These are phyloP conservation scores for Miamiensis avidus DNA, from an alignment of 169 alveolate genomes.

Conservation along the genomic window DNA sequence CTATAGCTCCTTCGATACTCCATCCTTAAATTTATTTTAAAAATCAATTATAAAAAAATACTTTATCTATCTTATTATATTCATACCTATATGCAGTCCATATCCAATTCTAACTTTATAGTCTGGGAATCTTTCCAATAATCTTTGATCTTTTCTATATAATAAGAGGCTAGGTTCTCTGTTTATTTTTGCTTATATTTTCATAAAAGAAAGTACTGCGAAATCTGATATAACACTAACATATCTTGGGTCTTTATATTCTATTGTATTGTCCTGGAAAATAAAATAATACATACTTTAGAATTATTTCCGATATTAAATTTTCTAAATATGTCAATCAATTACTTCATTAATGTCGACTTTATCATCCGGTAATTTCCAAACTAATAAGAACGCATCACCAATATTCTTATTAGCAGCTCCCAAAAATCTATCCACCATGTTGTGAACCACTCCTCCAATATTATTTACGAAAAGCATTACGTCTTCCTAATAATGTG, in stretches of 20 bases:
- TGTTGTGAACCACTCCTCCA: slow-evolving; percentile 85
- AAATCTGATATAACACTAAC: slow-evolving; percentile 63
- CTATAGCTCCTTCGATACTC: slow-evolving; percentile 90
- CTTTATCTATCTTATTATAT: too few species aligned
- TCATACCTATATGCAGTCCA: slow-evolving; percentile 57
- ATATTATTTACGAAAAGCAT: slow-evolving; percentile 88
- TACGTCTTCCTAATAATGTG: slow-evolving; percentile 49
- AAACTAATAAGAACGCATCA: slow-evolving; percentile 63
- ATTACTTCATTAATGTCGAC: slow-evolving; percentile 10
- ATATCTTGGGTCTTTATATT: slow-evolving; percentile 20
- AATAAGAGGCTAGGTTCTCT: slow-evolving; percentile 51
- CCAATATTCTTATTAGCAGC: slow-evolving; percentile 82
- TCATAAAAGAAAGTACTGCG: slow-evolving; percentile 61
- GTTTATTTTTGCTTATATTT: slow-evolving; percentile 68
- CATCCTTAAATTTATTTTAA: slow-evolving; percentile 59
- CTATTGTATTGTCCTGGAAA: slow-evolving; percentile 37
- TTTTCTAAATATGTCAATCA: not conserved
- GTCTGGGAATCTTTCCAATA: slow-evolving; percentile 63
- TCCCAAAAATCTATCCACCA: slow-evolving; percentile 83
- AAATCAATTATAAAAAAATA: too few species aligned
- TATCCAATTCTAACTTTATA: slow-evolving; percentile 69
- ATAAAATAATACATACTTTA: not conserved
- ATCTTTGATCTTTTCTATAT: slow-evolving; percentile 65
- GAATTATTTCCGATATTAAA: not conserved
- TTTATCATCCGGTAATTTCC: slow-evolving; percentile 50